These are phyloP conservation scores for Echria macrotheca DNA, from an alignment of 495 filamentous ascomycete species.

Conservation along the genomic window DNA sequence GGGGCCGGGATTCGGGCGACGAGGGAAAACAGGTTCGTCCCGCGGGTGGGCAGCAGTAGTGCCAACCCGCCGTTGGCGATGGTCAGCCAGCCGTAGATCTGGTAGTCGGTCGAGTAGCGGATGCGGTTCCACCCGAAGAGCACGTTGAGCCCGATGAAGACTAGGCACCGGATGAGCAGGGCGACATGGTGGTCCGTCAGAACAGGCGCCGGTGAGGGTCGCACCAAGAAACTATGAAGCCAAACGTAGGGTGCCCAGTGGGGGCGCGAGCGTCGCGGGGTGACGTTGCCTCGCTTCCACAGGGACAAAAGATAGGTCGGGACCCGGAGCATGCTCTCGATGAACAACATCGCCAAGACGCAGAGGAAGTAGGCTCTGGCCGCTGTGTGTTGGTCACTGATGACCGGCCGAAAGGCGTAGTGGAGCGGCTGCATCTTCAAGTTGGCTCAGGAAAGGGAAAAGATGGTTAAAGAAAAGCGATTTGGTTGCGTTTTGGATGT, in stretches of 20 bases:
- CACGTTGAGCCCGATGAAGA: conserved; percentile 6
- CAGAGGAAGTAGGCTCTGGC: conserved; percentile 7
- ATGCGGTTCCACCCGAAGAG: conserved; percentile 10
- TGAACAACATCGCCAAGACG: conserved; percentile 1
- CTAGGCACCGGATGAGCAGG: conserved; percentile 2
- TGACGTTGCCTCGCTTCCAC: too few species aligned
- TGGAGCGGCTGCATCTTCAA: too few species aligned
- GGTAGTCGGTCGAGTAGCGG: conserved; percentile 10
- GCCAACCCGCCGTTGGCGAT: conserved; percentile 9
- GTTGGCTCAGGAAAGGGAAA: too few species aligned
- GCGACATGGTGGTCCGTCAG: conserved; percentile 1
- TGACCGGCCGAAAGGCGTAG: conserved; percentile 2
- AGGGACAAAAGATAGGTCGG: conserved; percentile 3
- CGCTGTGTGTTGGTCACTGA: conserved; percentile 8
- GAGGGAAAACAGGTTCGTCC: conserved; percentile 8
- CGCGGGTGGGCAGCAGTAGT: conserved; percentile 4
- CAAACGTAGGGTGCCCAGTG: too few species aligned
- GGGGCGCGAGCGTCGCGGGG: too few species aligned
- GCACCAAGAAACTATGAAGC: too few species aligned
- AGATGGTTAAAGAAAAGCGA: too few species aligned
- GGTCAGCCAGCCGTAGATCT: conserved; percentile 8
- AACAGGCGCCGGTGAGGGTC: not conserved
- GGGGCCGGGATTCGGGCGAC: conserved; percentile 8
- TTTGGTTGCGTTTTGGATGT: not conserved
- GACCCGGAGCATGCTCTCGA: conserved; percentile 1